phyloP scores from a whole-genome alignment of 768 basidiomycete genomes.

The Leccinellum luteum region DNA sequence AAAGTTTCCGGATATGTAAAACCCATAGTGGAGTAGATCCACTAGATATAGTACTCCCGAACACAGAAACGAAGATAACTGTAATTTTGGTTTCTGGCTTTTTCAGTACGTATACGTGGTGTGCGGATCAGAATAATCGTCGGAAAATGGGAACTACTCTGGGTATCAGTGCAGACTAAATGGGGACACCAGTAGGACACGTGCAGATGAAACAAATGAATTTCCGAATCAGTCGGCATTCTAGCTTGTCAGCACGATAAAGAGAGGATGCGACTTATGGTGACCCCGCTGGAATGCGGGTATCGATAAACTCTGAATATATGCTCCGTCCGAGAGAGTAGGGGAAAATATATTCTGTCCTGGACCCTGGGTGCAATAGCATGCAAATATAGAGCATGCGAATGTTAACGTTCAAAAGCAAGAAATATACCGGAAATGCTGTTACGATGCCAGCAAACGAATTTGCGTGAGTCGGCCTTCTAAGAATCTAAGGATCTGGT shows the following conservation, averaged over 20 bases:
- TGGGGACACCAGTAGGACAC: not conserved
- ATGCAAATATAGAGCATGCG: too few relatives aligned
- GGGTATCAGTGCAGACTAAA: too few relatives aligned
- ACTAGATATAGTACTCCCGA: too few relatives aligned
- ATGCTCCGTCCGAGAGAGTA: not conserved
- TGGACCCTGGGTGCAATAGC: too few relatives aligned
- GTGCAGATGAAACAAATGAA: not conserved
- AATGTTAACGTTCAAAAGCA: too few relatives aligned
- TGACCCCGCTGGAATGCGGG: not conserved
- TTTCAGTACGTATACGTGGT: not conserved
- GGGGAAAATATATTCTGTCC: too few relatives aligned
- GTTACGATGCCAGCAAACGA: too few relatives aligned
- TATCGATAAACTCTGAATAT: slow-evolving; percentile 11
- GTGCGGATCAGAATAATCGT: not conserved
- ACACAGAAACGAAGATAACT: not conserved
- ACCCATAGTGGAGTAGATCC: not conserved
- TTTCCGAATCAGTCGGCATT: not conserved
- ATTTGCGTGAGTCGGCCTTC: too few relatives aligned
- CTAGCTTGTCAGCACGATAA: not conserved
- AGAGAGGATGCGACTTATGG: not conserved
- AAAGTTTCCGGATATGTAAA: slow-evolving; percentile 3
- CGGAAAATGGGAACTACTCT: too few relatives aligned
- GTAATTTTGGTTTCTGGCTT: not conserved
- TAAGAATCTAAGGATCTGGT: too few relatives aligned
- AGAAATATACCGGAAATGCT: too few relatives aligned